phyloP scores from a whole-genome alignment of 768 basidiomycete genomes.

The Mycena haematopus region DNA sequence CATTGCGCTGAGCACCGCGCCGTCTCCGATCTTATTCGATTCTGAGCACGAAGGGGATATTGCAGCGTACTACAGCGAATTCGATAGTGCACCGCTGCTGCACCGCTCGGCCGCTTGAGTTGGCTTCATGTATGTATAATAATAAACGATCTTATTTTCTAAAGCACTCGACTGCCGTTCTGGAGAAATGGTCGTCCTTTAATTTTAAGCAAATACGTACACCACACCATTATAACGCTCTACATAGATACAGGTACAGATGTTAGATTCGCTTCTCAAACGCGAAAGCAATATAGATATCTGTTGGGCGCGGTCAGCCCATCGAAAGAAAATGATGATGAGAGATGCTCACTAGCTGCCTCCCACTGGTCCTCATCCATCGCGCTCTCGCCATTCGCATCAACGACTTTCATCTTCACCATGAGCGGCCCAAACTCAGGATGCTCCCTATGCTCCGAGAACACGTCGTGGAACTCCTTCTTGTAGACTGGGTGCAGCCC shows the following conservation, averaged over 20 bases:
- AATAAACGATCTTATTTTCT: not conserved
- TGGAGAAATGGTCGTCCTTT: not conserved
- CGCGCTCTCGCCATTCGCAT: slow-evolving; percentile 82
- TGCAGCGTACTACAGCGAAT: slow-evolving; percentile 24
- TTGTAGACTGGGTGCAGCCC: slow-evolving; percentile 76
- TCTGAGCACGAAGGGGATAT: slow-evolving; percentile 23
- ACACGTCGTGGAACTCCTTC: slow-evolving; percentile 91
- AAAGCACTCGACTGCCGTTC: not conserved
- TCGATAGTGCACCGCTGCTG: slow-evolving; percentile 34
- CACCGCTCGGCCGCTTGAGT: slow-evolving; percentile 4
- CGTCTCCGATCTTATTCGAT: slow-evolving; percentile 27
- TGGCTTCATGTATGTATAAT: not conserved
- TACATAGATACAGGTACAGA: slow-evolving; percentile 9
- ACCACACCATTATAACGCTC: slow-evolving; percentile 7
- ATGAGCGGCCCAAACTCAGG: slow-evolving; percentile 85
- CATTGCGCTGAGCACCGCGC: slow-evolving; percentile 33
- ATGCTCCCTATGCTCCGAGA: slow-evolving; percentile 78
- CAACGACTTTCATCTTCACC: slow-evolving; percentile 90
- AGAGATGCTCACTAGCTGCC: slow-evolving; percentile 86
- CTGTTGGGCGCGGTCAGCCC: slow-evolving; percentile 48
- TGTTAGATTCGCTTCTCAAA: slow-evolving; percentile 69
- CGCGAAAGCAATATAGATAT: slow-evolving; percentile 93
- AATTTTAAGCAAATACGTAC: not conserved
- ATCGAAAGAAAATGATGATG: slow-evolving; percentile 4
- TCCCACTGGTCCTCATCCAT: slow-evolving; percentile 99